Conservation (phyloP, 768 basidiomycete species). For the Lactarius deliciosus region DNA sequence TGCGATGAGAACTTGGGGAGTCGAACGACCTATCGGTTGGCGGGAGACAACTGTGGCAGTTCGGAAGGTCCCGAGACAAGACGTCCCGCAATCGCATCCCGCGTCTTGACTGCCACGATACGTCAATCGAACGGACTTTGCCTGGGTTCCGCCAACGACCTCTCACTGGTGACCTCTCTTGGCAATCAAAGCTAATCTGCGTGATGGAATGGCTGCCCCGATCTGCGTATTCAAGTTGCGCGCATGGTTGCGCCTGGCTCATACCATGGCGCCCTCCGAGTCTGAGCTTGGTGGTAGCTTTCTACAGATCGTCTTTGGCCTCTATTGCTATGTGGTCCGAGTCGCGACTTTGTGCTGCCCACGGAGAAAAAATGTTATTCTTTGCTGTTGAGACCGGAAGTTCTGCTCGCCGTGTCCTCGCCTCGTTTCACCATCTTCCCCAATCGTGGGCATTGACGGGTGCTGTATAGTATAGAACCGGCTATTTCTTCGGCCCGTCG, state of each 20-base stretch:
- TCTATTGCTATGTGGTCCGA: background rate
- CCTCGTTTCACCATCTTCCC: background rate
- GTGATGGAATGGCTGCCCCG: background rate
- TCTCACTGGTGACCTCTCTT: background rate
- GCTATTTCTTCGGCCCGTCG: background rate
- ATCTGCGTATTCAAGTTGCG: background rate
- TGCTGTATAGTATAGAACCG: background rate
- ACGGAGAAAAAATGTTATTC: background rate
- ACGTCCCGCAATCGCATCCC: too few relatives aligned
- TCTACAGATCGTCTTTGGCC: too few relatives aligned
- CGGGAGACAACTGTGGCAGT: background rate
- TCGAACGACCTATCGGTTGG: background rate
- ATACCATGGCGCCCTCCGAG: background rate
- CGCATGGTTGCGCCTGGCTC: background rate
- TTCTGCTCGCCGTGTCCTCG: background rate
- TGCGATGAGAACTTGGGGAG: background rate
- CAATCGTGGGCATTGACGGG: background rate
- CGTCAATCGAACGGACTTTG: background rate
- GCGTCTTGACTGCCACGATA: background rate
- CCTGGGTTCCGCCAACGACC: background rate
- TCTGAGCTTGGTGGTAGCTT: too few relatives aligned
- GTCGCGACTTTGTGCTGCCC: background rate
- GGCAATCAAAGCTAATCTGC: background rate
- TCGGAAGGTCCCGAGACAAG: background rate
- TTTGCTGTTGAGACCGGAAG: background rate